Conservation (phyloP, 176 grass and related monocot genomes). For the Ensete ventricosum region DNA sequence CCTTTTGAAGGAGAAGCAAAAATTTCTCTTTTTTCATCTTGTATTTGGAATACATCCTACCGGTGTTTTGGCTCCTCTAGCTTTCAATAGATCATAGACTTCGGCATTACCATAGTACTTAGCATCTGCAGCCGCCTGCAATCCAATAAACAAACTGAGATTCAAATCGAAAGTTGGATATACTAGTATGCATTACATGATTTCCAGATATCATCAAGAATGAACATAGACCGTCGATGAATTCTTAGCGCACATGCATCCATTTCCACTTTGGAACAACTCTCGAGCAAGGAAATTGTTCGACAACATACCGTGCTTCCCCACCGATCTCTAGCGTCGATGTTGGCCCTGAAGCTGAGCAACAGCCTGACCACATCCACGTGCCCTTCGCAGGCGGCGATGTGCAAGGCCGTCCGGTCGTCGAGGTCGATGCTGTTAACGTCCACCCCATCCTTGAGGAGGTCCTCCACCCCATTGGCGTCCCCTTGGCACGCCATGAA, state of each 20-base stretch:
- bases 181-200: background rate
- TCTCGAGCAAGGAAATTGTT: background rate
- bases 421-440: slow-evolving; percentile 97
- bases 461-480: slow-evolving; percentile 55
- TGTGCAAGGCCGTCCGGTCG: slow-evolving; percentile 84
- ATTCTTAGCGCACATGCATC: background rate
- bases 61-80: slow-evolving; percentile 81
- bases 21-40: background rate
- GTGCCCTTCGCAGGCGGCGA: slow-evolving; percentile 74
- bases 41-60: slow-evolving; percentile 28
- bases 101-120: slow-evolving; percentile 78
- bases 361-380: slow-evolving; percentile 66
- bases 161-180: background rate
- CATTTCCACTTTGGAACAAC: background rate
- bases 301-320: slow-evolving; percentile 60
- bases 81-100: slow-evolving; percentile 64
- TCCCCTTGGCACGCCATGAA: slow-evolving; percentile 80
- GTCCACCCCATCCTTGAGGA: slow-evolving; percentile 64
- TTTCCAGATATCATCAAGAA: background rate
- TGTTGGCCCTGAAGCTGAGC: slow-evolving; percentile 64
- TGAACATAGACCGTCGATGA: background rate
- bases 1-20: no score
- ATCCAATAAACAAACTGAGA: background rate
- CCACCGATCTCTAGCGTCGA: slow-evolving; percentile 86
- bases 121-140: slow-evolving; percentile 79